Percentiles rank a stretch among this genome's conserved stretches.
phyloP scores from a whole-genome alignment of 768 basidiomycete species.

The Hypsizygus marmoreus region DNA sequence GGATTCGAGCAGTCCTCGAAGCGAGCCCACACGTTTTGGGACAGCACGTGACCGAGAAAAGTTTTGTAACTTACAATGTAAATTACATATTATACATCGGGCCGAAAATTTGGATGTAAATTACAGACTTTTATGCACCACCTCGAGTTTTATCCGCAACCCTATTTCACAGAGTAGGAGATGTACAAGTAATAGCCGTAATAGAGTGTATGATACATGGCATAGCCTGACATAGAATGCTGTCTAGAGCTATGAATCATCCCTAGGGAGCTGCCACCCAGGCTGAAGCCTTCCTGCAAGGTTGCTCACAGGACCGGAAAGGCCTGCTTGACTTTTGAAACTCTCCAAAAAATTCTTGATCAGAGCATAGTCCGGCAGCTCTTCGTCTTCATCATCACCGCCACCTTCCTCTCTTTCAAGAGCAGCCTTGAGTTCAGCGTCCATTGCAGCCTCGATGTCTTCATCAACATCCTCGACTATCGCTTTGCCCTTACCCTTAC shows the following conservation, averaged over 20 bases:
- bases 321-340: slow-evolving; percentile 88
- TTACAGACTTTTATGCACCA: too few relatives aligned
- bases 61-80: too few relatives aligned
- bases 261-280: slow-evolving; percentile 74
- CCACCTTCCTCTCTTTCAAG: slow-evolving; percentile 50
- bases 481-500: slow-evolving; percentile 53
- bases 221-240: too few relatives aligned
- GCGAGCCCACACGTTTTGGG: too few relatives aligned
- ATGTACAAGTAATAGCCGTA: too few relatives aligned
- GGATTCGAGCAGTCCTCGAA: too few relatives aligned
- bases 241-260: slow-evolving; percentile 48
- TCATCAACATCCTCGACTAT: slow-evolving; percentile 45
- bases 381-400: slow-evolving; percentile 57
- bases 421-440: slow-evolving; percentile 73
- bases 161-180: too few relatives aligned
- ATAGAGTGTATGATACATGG: not conserved
- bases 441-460: slow-evolving; percentile 87
- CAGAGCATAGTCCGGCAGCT: slow-evolving; percentile 80
- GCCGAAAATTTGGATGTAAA: too few relatives aligned
- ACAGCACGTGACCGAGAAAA: too few relatives aligned
- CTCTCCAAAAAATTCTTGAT: slow-evolving; percentile 98
- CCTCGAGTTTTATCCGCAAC: too few relatives aligned
- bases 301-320: slow-evolving; percentile 90
- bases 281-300: slow-evolving; percentile 82
- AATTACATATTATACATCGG: too few relatives aligned